These are phyloP conservation scores for Pestalotiopsis sp. DNA, from an alignment of 2,329 filamentous ascomycete genomes.

Conservation along the genomic window DNA sequence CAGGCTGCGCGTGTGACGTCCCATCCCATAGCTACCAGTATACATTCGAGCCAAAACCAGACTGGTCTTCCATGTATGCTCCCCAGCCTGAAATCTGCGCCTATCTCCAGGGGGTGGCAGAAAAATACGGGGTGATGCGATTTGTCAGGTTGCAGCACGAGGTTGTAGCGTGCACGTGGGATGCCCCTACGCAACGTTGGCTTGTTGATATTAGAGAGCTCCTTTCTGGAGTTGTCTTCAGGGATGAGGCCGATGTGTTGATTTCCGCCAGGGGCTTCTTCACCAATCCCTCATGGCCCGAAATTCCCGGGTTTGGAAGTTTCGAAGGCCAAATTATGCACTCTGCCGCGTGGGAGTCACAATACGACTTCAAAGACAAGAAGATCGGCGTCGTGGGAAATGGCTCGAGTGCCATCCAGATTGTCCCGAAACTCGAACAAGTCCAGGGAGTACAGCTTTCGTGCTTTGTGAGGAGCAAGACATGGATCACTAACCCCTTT, in stretches of 20 bases:
- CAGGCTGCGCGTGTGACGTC: constrained; percentile 35
- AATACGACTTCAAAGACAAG: constrained; percentile 50
- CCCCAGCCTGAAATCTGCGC: constrained; percentile 49
- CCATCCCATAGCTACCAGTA: constrained; percentile 58
- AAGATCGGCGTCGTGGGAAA: constrained; percentile 53
- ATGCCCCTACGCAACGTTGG: constrained; percentile 42
- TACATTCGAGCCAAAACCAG: constrained; percentile 56
- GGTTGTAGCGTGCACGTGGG: constrained; percentile 44
- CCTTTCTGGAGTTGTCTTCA: constrained; percentile 36
- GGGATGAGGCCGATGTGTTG: constrained; percentile 43
- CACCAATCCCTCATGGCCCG: constrained; percentile 45
- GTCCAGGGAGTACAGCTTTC: constrained; percentile 41
- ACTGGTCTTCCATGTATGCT: constrained; percentile 56
- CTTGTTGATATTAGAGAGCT: constrained; percentile 36
- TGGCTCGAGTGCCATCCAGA: constrained; percentile 55
- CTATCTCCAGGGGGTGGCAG: constrained; percentile 50
- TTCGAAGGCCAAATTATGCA: constrained; percentile 49
- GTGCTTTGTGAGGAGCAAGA: constrained; percentile 51
- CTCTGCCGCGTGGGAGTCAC: constrained; percentile 46
- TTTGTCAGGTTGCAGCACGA: constrained; percentile 48
- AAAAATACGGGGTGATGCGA: constrained; percentile 47
- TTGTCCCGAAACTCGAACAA: constrained; percentile 51
- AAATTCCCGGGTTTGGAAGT: constrained; percentile 41
- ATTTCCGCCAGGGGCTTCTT: constrained; percentile 44
- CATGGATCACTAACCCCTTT: constrained; percentile 52